These are phyloP conservation scores for Clarireedia homoeocarpa DNA, from an alignment of 2,329 filamentous ascomycete species.

Conservation along the genomic window DNA sequence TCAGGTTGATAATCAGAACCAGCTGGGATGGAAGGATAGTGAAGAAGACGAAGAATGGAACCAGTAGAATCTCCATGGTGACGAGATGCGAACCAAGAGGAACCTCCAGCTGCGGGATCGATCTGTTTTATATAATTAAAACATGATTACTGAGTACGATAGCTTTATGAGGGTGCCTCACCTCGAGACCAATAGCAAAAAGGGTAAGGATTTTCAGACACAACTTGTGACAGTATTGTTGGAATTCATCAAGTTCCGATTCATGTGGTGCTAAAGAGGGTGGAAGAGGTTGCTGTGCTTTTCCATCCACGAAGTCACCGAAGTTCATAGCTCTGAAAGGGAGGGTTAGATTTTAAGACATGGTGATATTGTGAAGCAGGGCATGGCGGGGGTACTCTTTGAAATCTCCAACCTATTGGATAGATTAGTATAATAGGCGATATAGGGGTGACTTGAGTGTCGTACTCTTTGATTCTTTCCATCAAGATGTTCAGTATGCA, in stretches of 20 bases:
- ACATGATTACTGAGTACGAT: neutral
- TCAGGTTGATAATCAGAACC: slow-evolving; percentile 37
- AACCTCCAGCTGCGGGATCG: slow-evolving; percentile 18
- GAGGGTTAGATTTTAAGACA: no score
- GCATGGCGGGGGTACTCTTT: slow-evolving; percentile 57
- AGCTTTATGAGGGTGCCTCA: slow-evolving; percentile 25
- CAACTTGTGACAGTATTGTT: slow-evolving; percentile 61
- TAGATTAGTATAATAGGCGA: slow-evolving; percentile 9
- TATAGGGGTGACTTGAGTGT: slow-evolving; percentile 2
- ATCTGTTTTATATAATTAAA: slow-evolving; percentile 15
- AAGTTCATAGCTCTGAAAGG: slow-evolving; percentile 77
- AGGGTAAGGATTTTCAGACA: slow-evolving; percentile 67
- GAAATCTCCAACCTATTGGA: slow-evolving; percentile 65
- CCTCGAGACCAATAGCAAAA: slow-evolving; percentile 69
- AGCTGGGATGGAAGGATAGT: slow-evolving; percentile 52
- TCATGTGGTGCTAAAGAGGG: slow-evolving; percentile 51
- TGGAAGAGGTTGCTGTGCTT: slow-evolving; percentile 72
- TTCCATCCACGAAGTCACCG: slow-evolving; percentile 59
- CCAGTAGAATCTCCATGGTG: slow-evolving; percentile 50
- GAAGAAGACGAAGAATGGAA: slow-evolving; percentile 52
- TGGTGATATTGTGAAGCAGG: no score
- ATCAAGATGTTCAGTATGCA: slow-evolving; percentile 84
- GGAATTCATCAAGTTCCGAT: slow-evolving; percentile 57
- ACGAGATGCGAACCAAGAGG: slow-evolving; percentile 45
- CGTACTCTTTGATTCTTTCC: slow-evolving; percentile 69